phyloP scores from a whole-genome alignment of 2,329 filamentous ascomycete genomes.

The Coniochaeta sp. region DNA sequence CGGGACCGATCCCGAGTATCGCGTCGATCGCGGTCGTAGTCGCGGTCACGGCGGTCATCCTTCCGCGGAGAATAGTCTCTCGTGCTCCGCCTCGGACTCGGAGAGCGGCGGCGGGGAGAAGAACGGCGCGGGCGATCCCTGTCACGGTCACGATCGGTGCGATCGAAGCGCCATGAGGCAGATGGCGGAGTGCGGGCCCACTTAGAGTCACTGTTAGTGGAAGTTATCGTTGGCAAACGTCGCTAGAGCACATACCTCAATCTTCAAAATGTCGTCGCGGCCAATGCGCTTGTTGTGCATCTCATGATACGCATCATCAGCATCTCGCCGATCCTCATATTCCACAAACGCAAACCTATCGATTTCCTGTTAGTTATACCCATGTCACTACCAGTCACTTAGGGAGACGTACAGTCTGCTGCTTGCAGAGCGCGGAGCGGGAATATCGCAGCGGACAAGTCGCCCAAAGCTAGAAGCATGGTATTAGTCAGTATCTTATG shows the following conservation, averaged over 20 bases:
- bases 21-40: constrained; percentile 66
- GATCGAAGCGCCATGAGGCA: constrained; percentile 93
- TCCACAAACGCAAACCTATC: constrained; percentile 92
- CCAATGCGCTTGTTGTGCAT: constrained; percentile 99
- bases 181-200: constrained; percentile 98
- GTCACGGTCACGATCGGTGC: constrained; percentile 36
- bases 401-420: constrained; percentile 78
- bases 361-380: not conserved
- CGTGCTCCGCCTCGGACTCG: constrained; percentile 68
- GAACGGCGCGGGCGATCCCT: constrained; percentile 48
- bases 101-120: constrained; percentile 61
- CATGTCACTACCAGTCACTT: not conserved
- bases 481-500: constrained; percentile 38
- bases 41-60: constrained; percentile 76
- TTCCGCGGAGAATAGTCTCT: constrained; percentile 83
- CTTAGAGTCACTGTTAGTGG: constrained; percentile 45
- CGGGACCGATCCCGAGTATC: constrained; percentile 69
- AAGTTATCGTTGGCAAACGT: not conserved
- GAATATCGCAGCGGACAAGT: constrained; percentile 96
- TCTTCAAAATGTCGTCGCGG: constrained; percentile 92
- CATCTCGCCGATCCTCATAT: constrained; percentile 96
- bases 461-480: constrained; percentile 72
- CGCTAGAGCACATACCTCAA: constrained; percentile 60
- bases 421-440: constrained; percentile 85
- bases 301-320: constrained; percentile 97